A percentile compares a stretch with the other conserved stretches of the same genome.
phyloP scores from a whole-genome alignment of 1,284 basidiomycete species.

The Puccinia hordei region DNA sequence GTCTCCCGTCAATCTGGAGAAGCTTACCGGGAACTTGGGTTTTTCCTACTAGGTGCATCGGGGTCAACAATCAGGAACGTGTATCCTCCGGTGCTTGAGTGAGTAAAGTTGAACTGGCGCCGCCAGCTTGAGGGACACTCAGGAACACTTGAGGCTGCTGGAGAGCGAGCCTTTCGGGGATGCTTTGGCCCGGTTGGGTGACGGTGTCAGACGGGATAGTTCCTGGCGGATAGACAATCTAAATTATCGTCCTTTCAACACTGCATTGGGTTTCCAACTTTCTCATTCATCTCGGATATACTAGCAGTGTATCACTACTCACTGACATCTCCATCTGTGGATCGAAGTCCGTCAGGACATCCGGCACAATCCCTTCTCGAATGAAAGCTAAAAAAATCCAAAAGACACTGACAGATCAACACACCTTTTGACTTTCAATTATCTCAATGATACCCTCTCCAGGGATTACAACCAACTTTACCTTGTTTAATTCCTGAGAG shows the following conservation, averaged over 20 bases:
- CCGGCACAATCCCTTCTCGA: neutral
- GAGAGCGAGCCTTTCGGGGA: neutral
- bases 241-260: neutral
- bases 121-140: neutral
- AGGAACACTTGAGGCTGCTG: constrained; percentile 13
- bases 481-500: no score
- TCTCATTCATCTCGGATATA: neutral
- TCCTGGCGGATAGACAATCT: constrained; percentile 6
- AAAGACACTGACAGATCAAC: no score
- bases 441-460: no score
- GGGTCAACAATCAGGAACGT: constrained; percentile 5
- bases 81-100: neutral
- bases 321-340: neutral
- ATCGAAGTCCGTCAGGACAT: constrained; percentile 5
- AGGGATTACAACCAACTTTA: no score
- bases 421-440: no score
- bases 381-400: neutral
- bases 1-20: neutral
- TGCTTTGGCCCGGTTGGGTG: neutral
- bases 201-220: neutral
- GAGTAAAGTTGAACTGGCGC: neutral
- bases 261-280: neutral
- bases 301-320: neutral
- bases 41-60: constrained; percentile 9
- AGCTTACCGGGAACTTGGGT: neutral